Conservation (phyloP, 202 grass and related monocot genomes). For the Zizania palustris region DNA sequence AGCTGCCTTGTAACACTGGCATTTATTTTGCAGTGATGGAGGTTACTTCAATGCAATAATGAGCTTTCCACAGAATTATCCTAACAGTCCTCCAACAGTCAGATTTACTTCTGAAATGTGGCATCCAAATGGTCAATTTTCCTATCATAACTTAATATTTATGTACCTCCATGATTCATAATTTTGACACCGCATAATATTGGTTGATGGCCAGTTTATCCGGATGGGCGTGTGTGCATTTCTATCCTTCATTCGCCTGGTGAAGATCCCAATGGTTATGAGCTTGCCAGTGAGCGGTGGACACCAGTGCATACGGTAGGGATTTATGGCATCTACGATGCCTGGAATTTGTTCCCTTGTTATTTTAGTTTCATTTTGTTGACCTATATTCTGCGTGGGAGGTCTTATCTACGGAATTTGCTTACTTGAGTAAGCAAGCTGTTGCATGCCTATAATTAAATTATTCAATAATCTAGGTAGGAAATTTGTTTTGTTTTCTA, state of each 20-base stretch:
- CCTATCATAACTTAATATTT: constrained; percentile 17
- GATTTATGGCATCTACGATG: background rate
- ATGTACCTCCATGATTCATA: constrained; percentile 19
- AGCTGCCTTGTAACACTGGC: background rate
- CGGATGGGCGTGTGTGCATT: constrained; percentile 93
- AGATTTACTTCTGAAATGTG: constrained; percentile 99
- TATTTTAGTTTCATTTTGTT: constrained; percentile 1
- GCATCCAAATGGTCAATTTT: constrained; percentile 90
- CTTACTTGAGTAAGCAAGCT: background rate
- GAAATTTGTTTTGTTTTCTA: background rate
- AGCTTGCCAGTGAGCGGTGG: constrained; percentile 98
- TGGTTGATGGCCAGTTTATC: constrained; percentile 67
- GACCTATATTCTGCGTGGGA: background rate
- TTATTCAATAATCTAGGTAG: background rate
- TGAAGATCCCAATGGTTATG: constrained; percentile 95
- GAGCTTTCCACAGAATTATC: constrained; percentile 95
- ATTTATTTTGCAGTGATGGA: constrained; percentile 71
- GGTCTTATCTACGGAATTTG: constrained; percentile 7
- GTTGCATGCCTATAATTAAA: background rate
- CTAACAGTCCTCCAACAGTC: constrained; percentile 88
- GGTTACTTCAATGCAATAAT: constrained; percentile 99
- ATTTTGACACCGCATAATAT: constrained; percentile 36
- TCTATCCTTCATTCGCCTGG: constrained; percentile 99
- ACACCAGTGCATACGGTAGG: constrained; percentile 91
- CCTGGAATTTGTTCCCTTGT: background rate